Evolutionary conservation across 169 alveolate species (phyloP).

Genomic region (Plasmodium knowlesi): DNA sequence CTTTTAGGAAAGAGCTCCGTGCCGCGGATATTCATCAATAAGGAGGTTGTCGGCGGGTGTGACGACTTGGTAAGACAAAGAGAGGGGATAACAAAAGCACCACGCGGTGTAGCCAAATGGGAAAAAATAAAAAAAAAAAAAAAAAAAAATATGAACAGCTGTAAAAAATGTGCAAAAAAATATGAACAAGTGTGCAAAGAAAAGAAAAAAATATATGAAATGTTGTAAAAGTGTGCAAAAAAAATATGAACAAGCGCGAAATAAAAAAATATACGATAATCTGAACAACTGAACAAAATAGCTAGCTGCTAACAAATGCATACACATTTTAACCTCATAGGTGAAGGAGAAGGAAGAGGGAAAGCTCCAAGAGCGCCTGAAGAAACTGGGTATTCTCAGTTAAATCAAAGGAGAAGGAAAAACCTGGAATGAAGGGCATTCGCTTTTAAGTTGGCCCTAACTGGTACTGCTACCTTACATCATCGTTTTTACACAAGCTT

Average conservation of each 20-base stretch:
- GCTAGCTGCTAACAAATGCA: background rate
- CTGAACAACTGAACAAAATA: background rate
- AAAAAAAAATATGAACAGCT: background rate
- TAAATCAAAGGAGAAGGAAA: background rate
- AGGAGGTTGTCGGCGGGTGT: conserved; percentile 69
- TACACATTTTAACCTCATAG: background rate
- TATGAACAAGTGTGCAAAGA: background rate
- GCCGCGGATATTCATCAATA: conserved; percentile 66
- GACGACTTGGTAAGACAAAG: conserved; percentile 62
- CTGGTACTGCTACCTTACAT: background rate
- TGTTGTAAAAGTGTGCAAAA: too few relatives aligned
- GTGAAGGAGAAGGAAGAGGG: conserved; percentile 68
- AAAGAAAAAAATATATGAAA: background rate
- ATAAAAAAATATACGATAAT: background rate
- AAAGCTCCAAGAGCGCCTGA: conserved; percentile 50
- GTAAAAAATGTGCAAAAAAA: background rate
- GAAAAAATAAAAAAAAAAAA: background rate
- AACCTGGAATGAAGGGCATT: background rate
- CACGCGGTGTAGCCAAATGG: background rate
- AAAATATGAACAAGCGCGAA: background rate
- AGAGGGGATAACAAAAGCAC: background rate
- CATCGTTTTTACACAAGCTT: background rate
- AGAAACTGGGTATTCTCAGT: conserved; percentile 9
- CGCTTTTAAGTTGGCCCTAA: background rate
- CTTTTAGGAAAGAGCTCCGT: conserved; percentile 56